These are phyloP conservation scores for Tuber brumale DNA, from an alignment of 495 filamentous ascomycete species.

Conservation along the genomic window DNA sequence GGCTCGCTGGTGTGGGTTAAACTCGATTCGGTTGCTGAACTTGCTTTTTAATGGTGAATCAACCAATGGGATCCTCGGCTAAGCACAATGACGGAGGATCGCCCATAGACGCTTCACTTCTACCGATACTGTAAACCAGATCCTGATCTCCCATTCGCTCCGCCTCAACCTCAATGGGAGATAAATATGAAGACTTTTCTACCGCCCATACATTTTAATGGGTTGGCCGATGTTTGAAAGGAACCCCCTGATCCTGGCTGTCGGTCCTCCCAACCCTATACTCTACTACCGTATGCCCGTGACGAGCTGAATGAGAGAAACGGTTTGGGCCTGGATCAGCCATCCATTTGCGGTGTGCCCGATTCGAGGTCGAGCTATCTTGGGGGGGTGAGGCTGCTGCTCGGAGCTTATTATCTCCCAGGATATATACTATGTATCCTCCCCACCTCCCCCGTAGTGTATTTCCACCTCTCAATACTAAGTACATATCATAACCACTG, in stretches of 20 bases:
- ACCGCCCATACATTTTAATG: not conserved
- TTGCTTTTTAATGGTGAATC: not conserved
- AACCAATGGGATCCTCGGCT: not conserved
- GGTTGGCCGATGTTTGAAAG: not conserved
- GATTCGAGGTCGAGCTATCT: not conserved
- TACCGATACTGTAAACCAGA: not conserved
- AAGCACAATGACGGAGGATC: not conserved
- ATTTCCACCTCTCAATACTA: not conserved
- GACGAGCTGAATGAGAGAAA: not conserved
- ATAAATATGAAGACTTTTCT: not conserved
- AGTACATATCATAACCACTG: conserved; percentile 6
- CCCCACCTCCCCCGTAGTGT: not conserved
- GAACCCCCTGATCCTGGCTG: not conserved
- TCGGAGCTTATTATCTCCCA: not conserved
- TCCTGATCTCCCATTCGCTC: not conserved
- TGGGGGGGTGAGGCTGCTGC: not conserved
- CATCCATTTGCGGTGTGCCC: not conserved
- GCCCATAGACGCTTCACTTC: not conserved
- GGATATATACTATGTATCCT: conserved; percentile 5
- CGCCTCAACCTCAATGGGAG: not conserved
- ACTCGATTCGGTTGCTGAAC: not conserved
- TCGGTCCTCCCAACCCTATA: not conserved
- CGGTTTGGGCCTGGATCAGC: not conserved
- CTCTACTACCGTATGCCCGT: not conserved
- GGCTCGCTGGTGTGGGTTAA: not conserved